Evolutionary conservation across 2,329 filamentous ascomycete species (phyloP).

Genomic region (Colletotrichum sp.): DNA sequence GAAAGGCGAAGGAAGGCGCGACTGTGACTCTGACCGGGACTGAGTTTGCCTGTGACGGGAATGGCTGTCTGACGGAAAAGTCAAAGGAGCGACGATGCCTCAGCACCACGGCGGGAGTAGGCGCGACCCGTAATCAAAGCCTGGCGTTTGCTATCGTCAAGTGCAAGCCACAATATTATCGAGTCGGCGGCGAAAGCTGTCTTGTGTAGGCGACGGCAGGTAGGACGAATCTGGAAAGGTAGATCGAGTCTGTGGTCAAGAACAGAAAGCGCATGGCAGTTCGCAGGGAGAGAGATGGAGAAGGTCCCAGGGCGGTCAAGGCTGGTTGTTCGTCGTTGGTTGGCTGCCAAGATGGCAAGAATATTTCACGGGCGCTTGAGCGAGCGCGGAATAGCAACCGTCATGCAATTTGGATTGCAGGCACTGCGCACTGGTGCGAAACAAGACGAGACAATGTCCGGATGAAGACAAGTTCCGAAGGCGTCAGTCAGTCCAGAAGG

Average conservation of each 20-base stretch:
- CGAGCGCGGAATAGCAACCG: constrained; percentile 3
- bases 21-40: background rate
- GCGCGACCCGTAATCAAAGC: background rate
- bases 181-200: background rate
- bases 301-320: background rate
- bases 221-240: background rate
- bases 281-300: background rate
- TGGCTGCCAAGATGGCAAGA: background rate
- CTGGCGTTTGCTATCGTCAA: background rate
- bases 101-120: background rate
- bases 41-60: background rate
- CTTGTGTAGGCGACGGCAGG: background rate
- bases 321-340: background rate
- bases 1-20: background rate
- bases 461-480: background rate
- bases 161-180: background rate
- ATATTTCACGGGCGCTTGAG: constrained; percentile 13
- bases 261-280: constrained; percentile 12
- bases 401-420: background rate
- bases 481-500: background rate
- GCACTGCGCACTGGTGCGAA: background rate
- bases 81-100: background rate
- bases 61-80: background rate
- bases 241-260: background rate
- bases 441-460: background rate